Evolutionary conservation across 1,284 basidiomycete genomes (phyloP).

Genomic region (Grifola frondosa): DNA sequence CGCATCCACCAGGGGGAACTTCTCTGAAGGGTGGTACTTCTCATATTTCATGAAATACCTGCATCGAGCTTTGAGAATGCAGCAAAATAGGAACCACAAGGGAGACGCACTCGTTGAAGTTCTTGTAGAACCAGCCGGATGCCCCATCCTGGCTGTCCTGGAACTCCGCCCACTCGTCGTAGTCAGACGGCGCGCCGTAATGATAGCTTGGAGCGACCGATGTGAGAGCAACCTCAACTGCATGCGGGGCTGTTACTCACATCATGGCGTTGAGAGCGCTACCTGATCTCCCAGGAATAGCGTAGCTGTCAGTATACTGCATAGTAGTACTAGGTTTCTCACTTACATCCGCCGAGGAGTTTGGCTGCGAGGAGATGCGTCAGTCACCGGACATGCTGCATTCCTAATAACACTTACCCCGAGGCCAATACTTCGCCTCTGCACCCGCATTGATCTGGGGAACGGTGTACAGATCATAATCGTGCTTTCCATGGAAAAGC

Average conservation of each 20-base stretch:
- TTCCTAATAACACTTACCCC: conserved; percentile 43
- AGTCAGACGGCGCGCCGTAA: conserved; percentile 66
- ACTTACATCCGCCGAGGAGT: conserved; percentile 68
- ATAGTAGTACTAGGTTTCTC: background rate
- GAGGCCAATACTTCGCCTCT: conserved; percentile 54
- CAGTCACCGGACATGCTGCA: background rate
- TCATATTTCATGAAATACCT: conserved; percentile 69
- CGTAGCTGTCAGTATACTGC: too few species aligned
- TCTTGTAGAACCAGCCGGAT: conserved; percentile 59
- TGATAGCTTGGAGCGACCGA: conserved; percentile 60
- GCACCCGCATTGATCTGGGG: conserved; percentile 50
- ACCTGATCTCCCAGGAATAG: background rate
- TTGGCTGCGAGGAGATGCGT: conserved; percentile 42
- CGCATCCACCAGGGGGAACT: conserved; percentile 47
- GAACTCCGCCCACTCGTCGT: conserved; percentile 64
- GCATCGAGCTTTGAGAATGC: background rate
- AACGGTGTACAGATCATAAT: conserved; percentile 54
- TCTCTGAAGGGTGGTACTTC: conserved; percentile 45
- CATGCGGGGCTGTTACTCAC: conserved; percentile 42
- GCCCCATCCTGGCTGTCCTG: conserved; percentile 46
- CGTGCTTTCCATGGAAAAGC: conserved; percentile 45
- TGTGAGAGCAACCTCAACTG: too few species aligned
- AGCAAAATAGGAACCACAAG: background rate
- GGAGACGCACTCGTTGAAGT: conserved; percentile 44
- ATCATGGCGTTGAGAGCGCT: conserved; percentile 69